Percentiles rank a stretch among this genome's conserved stretches.
Evolutionary conservation across 2,329 filamentous ascomycete species (phyloP).

Genomic region (Claviceps purpurea): DNA sequence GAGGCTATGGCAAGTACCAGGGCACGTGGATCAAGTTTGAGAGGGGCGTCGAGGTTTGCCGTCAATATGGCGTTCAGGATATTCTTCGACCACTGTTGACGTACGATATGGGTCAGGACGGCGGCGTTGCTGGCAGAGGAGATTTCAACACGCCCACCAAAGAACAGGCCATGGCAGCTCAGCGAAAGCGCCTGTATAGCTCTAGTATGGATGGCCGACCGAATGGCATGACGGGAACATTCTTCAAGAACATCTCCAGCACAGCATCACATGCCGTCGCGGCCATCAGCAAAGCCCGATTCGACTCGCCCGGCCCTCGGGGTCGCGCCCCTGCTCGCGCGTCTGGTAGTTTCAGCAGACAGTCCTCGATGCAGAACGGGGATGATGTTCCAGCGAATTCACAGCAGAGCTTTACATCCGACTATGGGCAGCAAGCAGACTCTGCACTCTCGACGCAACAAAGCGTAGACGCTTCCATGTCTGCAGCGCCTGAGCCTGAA

Average conservation of each 20-base stretch:
- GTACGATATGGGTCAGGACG: slow-evolving; percentile 69
- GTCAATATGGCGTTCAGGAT: slow-evolving; percentile 65
- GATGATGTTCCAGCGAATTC: slow-evolving; percentile 60
- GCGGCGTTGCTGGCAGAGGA: slow-evolving; percentile 56
- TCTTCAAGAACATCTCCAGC: slow-evolving; percentile 93
- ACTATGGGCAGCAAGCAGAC: slow-evolving; percentile 61
- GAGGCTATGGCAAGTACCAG: slow-evolving; percentile 97
- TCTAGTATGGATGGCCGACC: slow-evolving; percentile 49
- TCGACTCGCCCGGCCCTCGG: slow-evolving; percentile 73
- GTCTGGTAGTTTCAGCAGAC: slow-evolving; percentile 57
- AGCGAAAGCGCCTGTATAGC: slow-evolving; percentile 85
- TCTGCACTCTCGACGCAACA: slow-evolving; percentile 54
- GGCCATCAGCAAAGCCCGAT: slow-evolving; percentile 89
- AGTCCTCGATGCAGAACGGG: slow-evolving; percentile 57
- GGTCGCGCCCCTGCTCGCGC: slow-evolving; percentile 50
- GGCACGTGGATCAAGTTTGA: slow-evolving; percentile 97
- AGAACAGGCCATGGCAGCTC: slow-evolving; percentile 94
- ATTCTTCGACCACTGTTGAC: slow-evolving; percentile 60
- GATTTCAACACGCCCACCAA: slow-evolving; percentile 91
- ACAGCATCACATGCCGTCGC: slow-evolving; percentile 88
- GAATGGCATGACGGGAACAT: slow-evolving; percentile 64
- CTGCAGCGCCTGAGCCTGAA: slow-evolving; percentile 45
- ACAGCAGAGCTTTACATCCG: slow-evolving; percentile 70
- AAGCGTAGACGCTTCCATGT: slow-evolving; percentile 20
- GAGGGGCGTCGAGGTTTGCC: slow-evolving; percentile 82